These are phyloP conservation scores for Trichoderma virens DNA, from an alignment of 495 filamentous ascomycete species.

Conservation along the genomic window DNA sequence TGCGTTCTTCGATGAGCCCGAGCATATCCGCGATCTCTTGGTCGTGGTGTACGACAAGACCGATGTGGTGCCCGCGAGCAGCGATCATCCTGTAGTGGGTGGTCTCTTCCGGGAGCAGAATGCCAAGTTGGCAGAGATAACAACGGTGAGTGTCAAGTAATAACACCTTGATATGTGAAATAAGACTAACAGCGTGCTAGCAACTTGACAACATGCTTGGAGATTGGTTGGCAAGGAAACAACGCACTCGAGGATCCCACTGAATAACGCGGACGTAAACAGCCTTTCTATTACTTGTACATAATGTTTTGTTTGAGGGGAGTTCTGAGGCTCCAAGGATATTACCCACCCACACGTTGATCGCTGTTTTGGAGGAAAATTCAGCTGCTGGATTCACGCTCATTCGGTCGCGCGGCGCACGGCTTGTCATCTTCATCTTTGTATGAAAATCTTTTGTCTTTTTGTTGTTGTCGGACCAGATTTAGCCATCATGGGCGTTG, in stretches of 20 bases:
- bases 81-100: slow-evolving; percentile 76
- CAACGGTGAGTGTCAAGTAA: slow-evolving; percentile 43
- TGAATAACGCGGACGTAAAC: slow-evolving; percentile 15
- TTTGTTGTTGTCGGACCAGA: background rate
- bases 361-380: background rate
- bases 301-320: background rate
- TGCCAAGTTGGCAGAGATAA: slow-evolving; percentile 71
- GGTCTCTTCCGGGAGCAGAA: slow-evolving; percentile 80
- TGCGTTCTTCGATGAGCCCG: slow-evolving; percentile 84
- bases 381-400: slow-evolving; percentile 6
- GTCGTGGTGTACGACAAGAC: slow-evolving; percentile 87
- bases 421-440: background rate
- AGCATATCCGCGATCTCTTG: slow-evolving; percentile 85
- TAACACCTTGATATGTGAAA: background rate
- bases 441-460: background rate
- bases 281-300: background rate
- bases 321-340: background rate
- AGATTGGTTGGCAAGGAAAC: slow-evolving; percentile 67
- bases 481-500: background rate
- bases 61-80: slow-evolving; percentile 62
- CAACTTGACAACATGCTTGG: slow-evolving; percentile 81
- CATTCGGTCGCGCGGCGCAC: background rate
- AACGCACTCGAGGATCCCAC: slow-evolving; percentile 38
- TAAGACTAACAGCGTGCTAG: slow-evolving; percentile 25
- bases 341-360: background rate